Evolutionary conservation across 495 filamentous ascomycete species (phyloP), one percentile per base, ranked within the genome.

Genomic region (Penicillium simplicissimum): DNA sequence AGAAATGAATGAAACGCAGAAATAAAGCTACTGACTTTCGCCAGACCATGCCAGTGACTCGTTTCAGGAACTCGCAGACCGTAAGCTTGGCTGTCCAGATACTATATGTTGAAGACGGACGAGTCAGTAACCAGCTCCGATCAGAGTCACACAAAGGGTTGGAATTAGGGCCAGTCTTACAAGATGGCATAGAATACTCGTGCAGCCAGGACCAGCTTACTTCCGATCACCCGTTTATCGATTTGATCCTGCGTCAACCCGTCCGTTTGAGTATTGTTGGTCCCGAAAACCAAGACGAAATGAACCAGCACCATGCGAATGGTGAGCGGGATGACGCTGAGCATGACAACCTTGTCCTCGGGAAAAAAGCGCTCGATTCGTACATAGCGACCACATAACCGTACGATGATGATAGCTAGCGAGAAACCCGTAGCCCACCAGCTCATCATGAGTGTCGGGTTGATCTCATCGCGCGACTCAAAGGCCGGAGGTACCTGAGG

Each of bases 371-470:
- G 84, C 71, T 96, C 88, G 33, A 89, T 90, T 28, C 95, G 82
- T 8, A 92, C 78, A 69, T 92, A 94, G 40, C 95, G 88, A 23
- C 95, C 93, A 57, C 70, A 74, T 10, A 97, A 72, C 0, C 95
- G 85, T 34, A 91, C 79, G 17, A 92, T 59, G 60, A 98, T 96
- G 61, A 97, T 90, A 38, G 84, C 82, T 51, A 92, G 76, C 35
- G 92, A 90, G 69, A 96, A 95, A 8, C 78, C 79, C 8, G 92
- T 96, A 59, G 91, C 91, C 95, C 95, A 97, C 90, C 92, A 97
- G 70, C 90, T 93, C 67, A 95, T 91, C 55, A 97, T 80, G 42
- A 98, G 82, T 0, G 90, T 92, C 23, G 91, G 87, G 61, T 91
- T 88, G 75, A 91, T 82, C 33, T 87, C 68, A 10, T 67, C 34